phyloP scores from a whole-genome alignment of 2,329 filamentous ascomycete species.

The Pseudogymnoascus sp. region DNA sequence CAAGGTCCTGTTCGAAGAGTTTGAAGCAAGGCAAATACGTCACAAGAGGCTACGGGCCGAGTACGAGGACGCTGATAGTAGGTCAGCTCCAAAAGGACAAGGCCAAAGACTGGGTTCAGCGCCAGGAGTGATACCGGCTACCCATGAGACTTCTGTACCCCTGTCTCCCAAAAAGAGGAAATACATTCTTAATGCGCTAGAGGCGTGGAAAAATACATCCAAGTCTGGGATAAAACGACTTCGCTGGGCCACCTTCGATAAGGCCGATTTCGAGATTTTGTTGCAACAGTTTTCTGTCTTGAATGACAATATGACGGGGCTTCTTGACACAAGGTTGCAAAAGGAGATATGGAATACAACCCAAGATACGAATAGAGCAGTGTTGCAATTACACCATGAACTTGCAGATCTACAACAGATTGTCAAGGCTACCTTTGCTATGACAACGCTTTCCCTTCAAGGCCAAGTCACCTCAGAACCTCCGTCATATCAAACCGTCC shows the following conservation, averaged over 20 bases:
- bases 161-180: slow-evolving; percentile 33
- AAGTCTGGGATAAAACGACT: slow-evolving; percentile 27
- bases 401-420: slow-evolving; percentile 39
- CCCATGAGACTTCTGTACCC: slow-evolving; percentile 33
- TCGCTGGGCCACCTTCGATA: slow-evolving; percentile 40
- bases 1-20: slow-evolving; percentile 40
- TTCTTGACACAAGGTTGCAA: slow-evolving; percentile 39
- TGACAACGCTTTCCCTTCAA: slow-evolving; percentile 32
- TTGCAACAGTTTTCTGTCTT: slow-evolving; percentile 37
- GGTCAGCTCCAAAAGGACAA: neutral
- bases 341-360: slow-evolving; percentile 40
- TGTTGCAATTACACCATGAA: slow-evolving; percentile 40
- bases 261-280: slow-evolving; percentile 37
- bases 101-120: slow-evolving; percentile 30
- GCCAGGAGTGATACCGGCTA: slow-evolving; percentile 34
- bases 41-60: slow-evolving; percentile 32
- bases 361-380: slow-evolving; percentile 40
- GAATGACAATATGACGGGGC: slow-evolving; percentile 42
- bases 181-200: slow-evolving; percentile 40
- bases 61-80: slow-evolving; percentile 25
- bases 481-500: slow-evolving; percentile 9
- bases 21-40: slow-evolving; percentile 35
- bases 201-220: slow-evolving; percentile 31
- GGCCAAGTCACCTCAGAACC: slow-evolving; percentile 27
- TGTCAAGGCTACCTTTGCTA: slow-evolving; percentile 31